phyloP scores from a whole-genome alignment of 2,329 filamentous ascomycete genomes.

The Calonectria naviculata region DNA sequence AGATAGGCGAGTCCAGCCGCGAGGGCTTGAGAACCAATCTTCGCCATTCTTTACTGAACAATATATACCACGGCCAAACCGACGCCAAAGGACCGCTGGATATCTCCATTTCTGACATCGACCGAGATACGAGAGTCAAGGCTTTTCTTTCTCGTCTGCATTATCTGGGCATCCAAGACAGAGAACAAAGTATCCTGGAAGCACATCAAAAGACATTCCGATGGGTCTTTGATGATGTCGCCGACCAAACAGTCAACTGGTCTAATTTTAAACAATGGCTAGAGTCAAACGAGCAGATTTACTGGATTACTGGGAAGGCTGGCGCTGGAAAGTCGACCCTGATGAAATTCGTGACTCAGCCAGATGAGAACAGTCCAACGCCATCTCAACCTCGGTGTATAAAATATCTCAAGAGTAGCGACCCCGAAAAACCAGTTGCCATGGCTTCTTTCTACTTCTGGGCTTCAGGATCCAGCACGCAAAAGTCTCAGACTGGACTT shows the following conservation, averaged over 20 bases:
- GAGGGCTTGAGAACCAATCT: too few relatives aligned
- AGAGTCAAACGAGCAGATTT: not conserved
- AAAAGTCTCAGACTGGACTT: not conserved
- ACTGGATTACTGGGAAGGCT: conserved; percentile 4
- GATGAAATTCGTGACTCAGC: not conserved
- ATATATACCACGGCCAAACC: not conserved
- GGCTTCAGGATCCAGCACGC: not conserved
- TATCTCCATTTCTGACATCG: not conserved
- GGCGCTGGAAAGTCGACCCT: not conserved
- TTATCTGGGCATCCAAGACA: not conserved
- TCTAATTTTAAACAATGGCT: not conserved
- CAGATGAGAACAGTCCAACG: not conserved
- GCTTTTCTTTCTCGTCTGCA: not conserved
- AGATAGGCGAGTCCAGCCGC: too few relatives aligned
- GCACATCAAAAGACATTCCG: not conserved
- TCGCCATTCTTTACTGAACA: not conserved
- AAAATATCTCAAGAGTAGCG: not conserved
- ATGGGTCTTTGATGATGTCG: not conserved
- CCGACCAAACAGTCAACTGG: not conserved
- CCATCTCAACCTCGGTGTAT: not conserved
- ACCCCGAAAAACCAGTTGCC: not conserved
- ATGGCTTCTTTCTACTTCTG: not conserved
- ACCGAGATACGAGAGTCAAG: not conserved
- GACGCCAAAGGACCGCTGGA: not conserved
- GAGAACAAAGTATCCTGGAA: not conserved